Base-by-base conservation (phyloP, 1,284 basidiomycete species). In the Puccinia coronata region DNA sequence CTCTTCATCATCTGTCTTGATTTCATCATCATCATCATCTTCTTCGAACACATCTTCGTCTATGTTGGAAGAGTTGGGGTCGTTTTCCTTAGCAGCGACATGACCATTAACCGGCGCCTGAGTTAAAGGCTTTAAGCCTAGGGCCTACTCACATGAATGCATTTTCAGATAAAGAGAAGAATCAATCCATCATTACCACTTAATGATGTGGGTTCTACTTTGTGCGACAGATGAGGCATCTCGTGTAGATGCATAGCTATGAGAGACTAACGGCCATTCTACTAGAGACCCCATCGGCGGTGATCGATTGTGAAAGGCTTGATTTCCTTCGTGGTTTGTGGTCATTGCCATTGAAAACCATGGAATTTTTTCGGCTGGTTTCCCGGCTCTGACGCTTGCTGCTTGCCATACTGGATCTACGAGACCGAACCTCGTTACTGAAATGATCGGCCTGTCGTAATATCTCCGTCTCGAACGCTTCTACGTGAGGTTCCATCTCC, bases 361-460 rank as follows among this genome's bases (percentile, higher is more conserved):
- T 82, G 80, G 28, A 82, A 47, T 63, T 72, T 34, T 83, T 81
- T 34, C 83, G 82, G 55, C 76, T 79, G 43, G 69, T 72, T 16
- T 71, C 69, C 18, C 77, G 51, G 43, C 77, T 80, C 23, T n/a
- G 47, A 18, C 77, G 53, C 34, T 80, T 80, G 18, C 81, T 82
- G 28, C 70, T 76, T 18, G 82, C 82, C 16, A 61, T 57, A 5
- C 83, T 84, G 1, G 80, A 73, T 34, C 84, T 73, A 28, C 84
- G 76, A 16, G 70, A 77, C 36, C 83, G 70, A 11, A 84, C 84
- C 53, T 83, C 82, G n/a, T 85, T 85, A 69, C 82, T 74, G 86
- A 89, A 90, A 31, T 92, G 90, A 84, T 92, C 92, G 69, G 92
- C 92, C 84, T 90, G 91, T 86, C 88, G 90, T 82, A 93, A 90